Percentiles rank a stretch among this genome's conserved stretches.
These are phyloP conservation scores for Botrytis fragariae DNA, from an alignment of 2,329 filamentous ascomycete genomes.

Conservation along the genomic window DNA sequence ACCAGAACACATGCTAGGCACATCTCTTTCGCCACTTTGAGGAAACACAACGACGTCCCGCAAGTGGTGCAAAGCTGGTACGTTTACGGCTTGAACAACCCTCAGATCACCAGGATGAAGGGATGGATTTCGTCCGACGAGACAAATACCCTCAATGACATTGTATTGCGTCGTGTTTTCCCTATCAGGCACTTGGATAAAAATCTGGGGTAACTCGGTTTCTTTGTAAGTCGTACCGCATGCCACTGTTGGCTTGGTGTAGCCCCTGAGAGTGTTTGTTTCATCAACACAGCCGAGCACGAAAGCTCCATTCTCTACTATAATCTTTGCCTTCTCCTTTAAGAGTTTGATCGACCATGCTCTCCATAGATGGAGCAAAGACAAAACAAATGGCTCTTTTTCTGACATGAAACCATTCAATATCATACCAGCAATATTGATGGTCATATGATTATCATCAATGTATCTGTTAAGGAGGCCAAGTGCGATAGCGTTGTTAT, in stretches of 20 bases:
- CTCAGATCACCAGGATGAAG: slow-evolving; percentile 90
- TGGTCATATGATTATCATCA: slow-evolving; percentile 80
- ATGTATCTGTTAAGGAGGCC: slow-evolving; percentile 70
- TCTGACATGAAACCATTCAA: slow-evolving; percentile 72
- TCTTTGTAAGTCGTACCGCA: slow-evolving; percentile 41
- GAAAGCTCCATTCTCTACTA: slow-evolving; percentile 79
- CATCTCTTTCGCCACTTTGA: slow-evolving; percentile 74
- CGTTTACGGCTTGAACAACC: slow-evolving; percentile 79
- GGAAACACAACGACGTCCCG: slow-evolving; percentile 87
- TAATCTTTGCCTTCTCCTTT: slow-evolving; percentile 88
- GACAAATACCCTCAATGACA: slow-evolving; percentile 72
- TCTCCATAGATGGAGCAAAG: slow-evolving; percentile 78
- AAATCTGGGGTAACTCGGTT: slow-evolving; percentile 74
- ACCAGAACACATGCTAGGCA: slow-evolving; percentile 93
- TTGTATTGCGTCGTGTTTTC: slow-evolving; percentile 53
- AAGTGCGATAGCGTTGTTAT: slow-evolving; percentile 60
- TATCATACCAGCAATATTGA: slow-evolving; percentile 73
- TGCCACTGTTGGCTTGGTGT: slow-evolving; percentile 50
- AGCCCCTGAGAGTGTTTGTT: slow-evolving; percentile 69
- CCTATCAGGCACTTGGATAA: slow-evolving; percentile 72
- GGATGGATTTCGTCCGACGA: slow-evolving; percentile 89
- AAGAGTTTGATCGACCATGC: slow-evolving; percentile 86
- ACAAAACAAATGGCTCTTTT: slow-evolving; percentile 77
- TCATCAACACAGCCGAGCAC: slow-evolving; percentile 89
- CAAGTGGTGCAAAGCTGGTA: slow-evolving; percentile 69